Base-by-base conservation (phyloP, 1,139 yeast species). In the Nadsonia starkeyi-henricii region DNA sequence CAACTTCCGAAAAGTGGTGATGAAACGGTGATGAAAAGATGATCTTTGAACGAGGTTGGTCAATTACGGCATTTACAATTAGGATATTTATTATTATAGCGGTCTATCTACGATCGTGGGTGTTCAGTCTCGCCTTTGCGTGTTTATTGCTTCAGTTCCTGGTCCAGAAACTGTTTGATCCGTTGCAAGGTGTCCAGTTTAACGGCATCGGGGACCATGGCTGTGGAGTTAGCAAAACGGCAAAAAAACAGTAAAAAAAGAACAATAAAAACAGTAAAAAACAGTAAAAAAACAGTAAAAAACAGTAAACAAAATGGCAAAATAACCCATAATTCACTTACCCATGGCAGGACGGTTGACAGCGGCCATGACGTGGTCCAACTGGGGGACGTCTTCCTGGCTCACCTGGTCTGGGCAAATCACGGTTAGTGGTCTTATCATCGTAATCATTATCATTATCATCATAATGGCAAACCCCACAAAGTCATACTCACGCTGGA, bases 331-430 rank as follows among this genome's bases (percentile, higher is more conserved):
- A n/a, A n/a, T n/a, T n/a, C n/a, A 63, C 75, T 54, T 64, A 62
- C 79, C 73, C 52, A 79, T 67, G 0, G 91, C 93, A 57, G 70
- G 69, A 12, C 85, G 81, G 58, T 79, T 83, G 13, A 86, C 64
- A 41, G 69, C 67, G 12, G 73, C 59, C 49, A 77, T 69, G 19
- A 85, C 63, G 45, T 72, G 70, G 19, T 74, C 77, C 54, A 82
- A 80, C 55, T 72, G 79, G 37, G 75, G 67, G 46, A 62, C 62
- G 50, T 66, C 62, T 51, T 65, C 64, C 46, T 65, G 60, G 56
- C 70, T 59, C 50, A 73, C 59, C 61, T 62, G 68, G 43, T 70
- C 72, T 55, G 61, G 52, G 51, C 19, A 47, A 46, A n/a, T n/a
- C n/a, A n/a, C n/a, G 3, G 51, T 21, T 39, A n/a, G 12, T 20